Evolutionary conservation across 2,329 filamentous ascomycete species (phyloP).

Genomic region (Cytospora chrysosperma): DNA sequence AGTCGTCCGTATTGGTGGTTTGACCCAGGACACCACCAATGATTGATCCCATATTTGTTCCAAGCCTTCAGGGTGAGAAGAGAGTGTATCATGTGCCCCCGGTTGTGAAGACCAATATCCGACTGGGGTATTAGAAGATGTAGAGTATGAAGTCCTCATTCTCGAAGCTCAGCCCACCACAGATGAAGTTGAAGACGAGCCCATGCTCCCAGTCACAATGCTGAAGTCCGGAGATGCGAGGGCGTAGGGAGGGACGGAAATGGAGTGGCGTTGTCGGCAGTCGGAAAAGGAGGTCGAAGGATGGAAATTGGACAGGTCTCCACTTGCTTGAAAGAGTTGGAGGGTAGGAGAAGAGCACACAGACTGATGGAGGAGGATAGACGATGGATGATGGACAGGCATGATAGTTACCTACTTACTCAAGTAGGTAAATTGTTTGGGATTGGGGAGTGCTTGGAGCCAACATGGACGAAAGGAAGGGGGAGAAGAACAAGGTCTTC

Average conservation of each 20-base stretch:
- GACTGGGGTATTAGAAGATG: not conserved
- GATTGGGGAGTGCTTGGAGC: not conserved
- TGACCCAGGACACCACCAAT: not conserved
- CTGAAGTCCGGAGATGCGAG: not conserved
- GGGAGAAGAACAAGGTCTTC: not conserved
- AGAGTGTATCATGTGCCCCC: not conserved
- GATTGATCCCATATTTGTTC: not conserved
- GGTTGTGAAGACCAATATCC: not conserved
- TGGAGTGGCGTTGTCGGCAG: not conserved
- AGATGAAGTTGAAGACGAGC: not conserved
- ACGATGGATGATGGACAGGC: not conserved
- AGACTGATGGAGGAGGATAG: too few relatives aligned
- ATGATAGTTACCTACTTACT: not conserved
- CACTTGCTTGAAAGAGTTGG: not conserved
- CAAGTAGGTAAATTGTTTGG: not conserved
- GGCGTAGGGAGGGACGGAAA: not conserved
- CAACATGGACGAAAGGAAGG: not conserved
- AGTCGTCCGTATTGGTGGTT: not conserved
- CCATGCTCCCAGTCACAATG: not conserved
- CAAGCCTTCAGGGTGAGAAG: not conserved
- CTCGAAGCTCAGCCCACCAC: not conserved
- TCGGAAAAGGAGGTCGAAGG: not conserved
- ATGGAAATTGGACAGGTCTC: not conserved
- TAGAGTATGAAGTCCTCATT: not conserved
- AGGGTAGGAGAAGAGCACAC: not conserved